Percentiles rank a stretch among this genome's conserved stretches.
phyloP scores from a whole-genome alignment of 2,329 filamentous ascomycete species.

The Dactylellina sp. region DNA sequence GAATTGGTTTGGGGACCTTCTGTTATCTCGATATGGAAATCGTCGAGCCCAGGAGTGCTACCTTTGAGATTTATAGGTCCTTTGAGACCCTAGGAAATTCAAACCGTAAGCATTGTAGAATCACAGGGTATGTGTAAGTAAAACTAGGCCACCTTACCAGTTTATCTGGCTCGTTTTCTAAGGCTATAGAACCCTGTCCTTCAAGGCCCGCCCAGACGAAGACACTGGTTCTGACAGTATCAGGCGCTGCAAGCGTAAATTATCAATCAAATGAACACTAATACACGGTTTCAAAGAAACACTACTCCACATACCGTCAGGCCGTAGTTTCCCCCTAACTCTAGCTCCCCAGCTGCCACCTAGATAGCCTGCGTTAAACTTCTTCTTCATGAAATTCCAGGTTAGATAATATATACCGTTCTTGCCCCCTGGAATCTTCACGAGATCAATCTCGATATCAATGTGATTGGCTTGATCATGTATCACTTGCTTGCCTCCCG shows the following conservation, averaged over 20 bases:
- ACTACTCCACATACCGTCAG: constrained; percentile 67
- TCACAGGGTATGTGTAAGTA: background rate
- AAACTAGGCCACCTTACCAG: constrained; percentile 23
- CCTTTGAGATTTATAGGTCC: constrained; percentile 78
- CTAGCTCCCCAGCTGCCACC: constrained; percentile 88
- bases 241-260: constrained; percentile 63
- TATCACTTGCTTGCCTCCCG: constrained; percentile 87
- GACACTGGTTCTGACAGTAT: constrained; percentile 78
- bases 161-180: constrained; percentile 69
- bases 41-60: constrained; percentile 76
- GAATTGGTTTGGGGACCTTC: constrained; percentile 74
- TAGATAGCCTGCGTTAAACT: constrained; percentile 18
- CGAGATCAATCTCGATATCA: constrained; percentile 91
- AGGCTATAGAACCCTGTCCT: constrained; percentile 75
- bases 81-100: constrained; percentile 65
- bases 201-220: constrained; percentile 87
- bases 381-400: constrained; percentile 4
- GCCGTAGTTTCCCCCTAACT: constrained; percentile 82
- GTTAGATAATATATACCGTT: constrained; percentile 69
- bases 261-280: background rate
- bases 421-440: constrained; percentile 87
- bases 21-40: constrained; percentile 83
- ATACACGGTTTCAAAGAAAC: too few species aligned
- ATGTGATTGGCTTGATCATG: constrained; percentile 89
- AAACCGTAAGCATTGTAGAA: background rate